These are phyloP conservation scores for Chlorella ohadii DNA, from an alignment of 139 green algal genomes.

Conservation along the genomic window DNA sequence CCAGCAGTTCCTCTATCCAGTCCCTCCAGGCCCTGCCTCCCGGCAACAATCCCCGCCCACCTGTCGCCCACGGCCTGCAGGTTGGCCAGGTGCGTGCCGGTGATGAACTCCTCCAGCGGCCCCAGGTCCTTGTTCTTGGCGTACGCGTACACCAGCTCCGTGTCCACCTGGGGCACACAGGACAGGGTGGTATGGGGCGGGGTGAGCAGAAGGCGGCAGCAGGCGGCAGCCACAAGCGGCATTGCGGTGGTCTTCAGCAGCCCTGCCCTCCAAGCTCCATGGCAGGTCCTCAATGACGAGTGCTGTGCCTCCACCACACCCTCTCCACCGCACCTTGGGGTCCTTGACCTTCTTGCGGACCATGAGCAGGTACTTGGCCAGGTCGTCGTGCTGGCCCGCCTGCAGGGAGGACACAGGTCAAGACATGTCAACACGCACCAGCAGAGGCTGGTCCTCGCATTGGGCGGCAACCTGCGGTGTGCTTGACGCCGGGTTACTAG, in stretches of 20 bases:
- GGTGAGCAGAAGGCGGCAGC: background rate
- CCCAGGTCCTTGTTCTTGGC: constrained; percentile 88
- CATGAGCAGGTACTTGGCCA: constrained; percentile 99
- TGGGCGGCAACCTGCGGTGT: too few relatives aligned
- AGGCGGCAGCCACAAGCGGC: too few relatives aligned
- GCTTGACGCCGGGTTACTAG: too few relatives aligned
- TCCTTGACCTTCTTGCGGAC: constrained; percentile 95
- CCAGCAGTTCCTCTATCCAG: too few relatives aligned
- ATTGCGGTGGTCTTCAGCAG: too few relatives aligned
- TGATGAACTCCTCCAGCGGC: constrained; percentile 96
- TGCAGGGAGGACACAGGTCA: background rate
- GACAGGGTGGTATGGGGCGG: background rate
- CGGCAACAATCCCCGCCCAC: background rate
- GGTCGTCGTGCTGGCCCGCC: constrained; percentile 80
- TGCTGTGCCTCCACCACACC: too few relatives aligned
- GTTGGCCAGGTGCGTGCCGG: constrained; percentile 80
- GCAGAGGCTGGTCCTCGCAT: too few relatives aligned
- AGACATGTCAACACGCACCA: too few relatives aligned
- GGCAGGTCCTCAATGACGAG: too few relatives aligned
- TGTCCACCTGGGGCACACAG: constrained; percentile 92
- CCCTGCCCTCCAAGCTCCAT: too few relatives aligned
- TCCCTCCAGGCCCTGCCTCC: too few relatives aligned
- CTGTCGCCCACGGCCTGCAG: constrained; percentile 54
- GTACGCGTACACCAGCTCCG: constrained; percentile 97
- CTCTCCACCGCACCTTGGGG: constrained; percentile 75